Evolutionary conservation across 768 basidiomycete genomes (phyloP), one percentile per base, ranked within the genome.

Genomic region (Coprinopsis strossmayeri): DNA sequence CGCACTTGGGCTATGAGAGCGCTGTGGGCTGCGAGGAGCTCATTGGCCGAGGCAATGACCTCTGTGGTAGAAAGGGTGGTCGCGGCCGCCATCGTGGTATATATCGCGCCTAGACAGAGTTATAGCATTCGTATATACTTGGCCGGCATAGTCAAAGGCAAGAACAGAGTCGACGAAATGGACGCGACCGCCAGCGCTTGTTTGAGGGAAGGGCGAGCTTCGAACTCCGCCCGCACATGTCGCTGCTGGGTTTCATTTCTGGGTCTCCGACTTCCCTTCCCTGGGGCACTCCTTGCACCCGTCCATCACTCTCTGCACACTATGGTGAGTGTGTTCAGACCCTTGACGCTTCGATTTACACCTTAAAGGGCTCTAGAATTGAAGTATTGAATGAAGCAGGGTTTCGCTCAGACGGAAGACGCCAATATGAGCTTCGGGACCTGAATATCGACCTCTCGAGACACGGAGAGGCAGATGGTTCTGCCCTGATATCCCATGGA

Each of bases 381-480:
- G 90, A 91, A 63, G 83, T 90, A 21, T 76, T 91, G 51, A 91
- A 91, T 62, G 82, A 87, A 41, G 89, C 84, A 34, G 87, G 85
- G 38, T 89, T 88, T 59, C 88, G 95, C 52, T 91, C 91, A 23
- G 95, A 98, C 64, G 91, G 90, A 38, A 78, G 95, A 39, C 75
- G 86, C n/a, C 93, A 94, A 51, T 90, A 84, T 66, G 95, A 97
- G 62, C 73, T 98, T 26, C 83, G 95, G 44, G 81, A 84, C 52
- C 77, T 94, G 52, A 69, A 73, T 41, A 87, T 96, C 64, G 79
- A 87, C 60, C 79, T 96, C 41, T 73, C 82, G 3, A 77, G 82
- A 35, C 80, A 83, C 57, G 82, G 82, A 40, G 70, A 74, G 34
- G 87, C 93, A 32, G 93, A 98, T 57, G 95, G 95, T 27, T 86